Percentiles rank a stretch among this genome's conserved stretches.
phyloP scores from a whole-genome alignment of 2,329 filamentous ascomycete species.

The Sclerotinia minor region DNA sequence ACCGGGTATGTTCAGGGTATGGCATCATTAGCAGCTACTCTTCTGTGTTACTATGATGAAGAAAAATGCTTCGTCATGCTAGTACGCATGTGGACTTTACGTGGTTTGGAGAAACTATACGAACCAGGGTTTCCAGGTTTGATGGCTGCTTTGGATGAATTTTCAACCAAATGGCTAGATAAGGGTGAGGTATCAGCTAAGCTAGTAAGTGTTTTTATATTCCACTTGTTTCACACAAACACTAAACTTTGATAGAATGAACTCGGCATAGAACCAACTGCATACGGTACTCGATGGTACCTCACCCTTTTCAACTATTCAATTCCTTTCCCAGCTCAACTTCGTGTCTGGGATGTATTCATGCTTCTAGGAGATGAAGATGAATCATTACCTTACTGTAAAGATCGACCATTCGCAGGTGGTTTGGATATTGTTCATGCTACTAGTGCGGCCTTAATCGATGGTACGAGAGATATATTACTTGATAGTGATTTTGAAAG shows the following conservation, averaged over 20 bases:
- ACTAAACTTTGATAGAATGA: slow-evolving; percentile 56
- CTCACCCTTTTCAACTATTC: slow-evolving; percentile 96
- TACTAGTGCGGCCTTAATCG: slow-evolving; percentile 83
- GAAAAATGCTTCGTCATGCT: slow-evolving; percentile 94
- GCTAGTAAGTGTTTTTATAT: slow-evolving; percentile 59
- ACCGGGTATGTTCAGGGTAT: slow-evolving; percentile 98
- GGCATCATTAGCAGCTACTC: slow-evolving; percentile 87
- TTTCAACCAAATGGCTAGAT: slow-evolving; percentile 79
- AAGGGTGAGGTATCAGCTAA: slow-evolving; percentile 76
- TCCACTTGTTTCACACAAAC: neutral
- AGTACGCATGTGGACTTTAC: slow-evolving; percentile 87
- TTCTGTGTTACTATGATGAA: slow-evolving; percentile 96
- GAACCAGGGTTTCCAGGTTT: slow-evolving; percentile 80
- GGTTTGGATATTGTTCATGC: slow-evolving; percentile 89
- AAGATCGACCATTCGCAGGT: slow-evolving; percentile 51
- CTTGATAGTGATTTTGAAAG: slow-evolving; percentile 96
- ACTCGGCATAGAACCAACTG: slow-evolving; percentile 78
- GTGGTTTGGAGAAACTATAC: slow-evolving; percentile 84
- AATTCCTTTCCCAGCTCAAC: slow-evolving; percentile 88
- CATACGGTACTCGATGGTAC: slow-evolving; percentile 98
- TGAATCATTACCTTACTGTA: slow-evolving; percentile 41
- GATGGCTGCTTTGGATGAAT: slow-evolving; percentile 81
- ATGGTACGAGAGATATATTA: slow-evolving; percentile 84
- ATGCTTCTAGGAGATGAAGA: slow-evolving; percentile 83
- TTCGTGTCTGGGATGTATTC: slow-evolving; percentile 97